Evolutionary conservation across 2,329 filamentous ascomycete species (phyloP), one percentile per base, ranked within the genome.

Genomic region (Lecanosticta acicola): DNA sequence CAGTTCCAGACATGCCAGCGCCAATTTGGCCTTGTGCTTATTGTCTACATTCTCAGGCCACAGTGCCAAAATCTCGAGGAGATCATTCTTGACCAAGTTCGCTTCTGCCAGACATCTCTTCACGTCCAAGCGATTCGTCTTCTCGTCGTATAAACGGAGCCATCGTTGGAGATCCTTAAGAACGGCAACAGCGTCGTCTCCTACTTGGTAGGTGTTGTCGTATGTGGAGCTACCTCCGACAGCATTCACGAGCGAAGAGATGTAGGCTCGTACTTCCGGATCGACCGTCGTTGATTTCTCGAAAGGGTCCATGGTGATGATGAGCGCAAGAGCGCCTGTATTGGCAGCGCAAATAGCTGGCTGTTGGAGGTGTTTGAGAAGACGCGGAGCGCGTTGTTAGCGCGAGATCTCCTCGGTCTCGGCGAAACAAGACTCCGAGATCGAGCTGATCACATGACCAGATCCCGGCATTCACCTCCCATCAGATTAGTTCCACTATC

Each of bases 101-200:
- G 89, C 85, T 67, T 97, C 89, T 61, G 88, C 84, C 56, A 97
- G 75, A 66, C 89, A 96, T 69, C 93, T 79, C 50, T 91, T 90
- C 49, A 98, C 93, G 64, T 98, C 93, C 75, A 94, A 85, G 56
- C 91, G 84, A 64, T 95, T 94, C 54, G 84, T 81, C 66, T 94
- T 94, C 64, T 94, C 87, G 48, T 64, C 61, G 59, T 64, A 62
- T 53, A 95, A 81, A 58, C 88, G 89, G 56, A 98, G 78, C 93
- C 93, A 98, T 79, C 85, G 84, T 64, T 93, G 91, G 44, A 98
- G 77, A 69, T 98, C 93, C 52, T 91, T 89, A 46, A 98, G 75
- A 61, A 90, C 93, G 47, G 93, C 87, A 49, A 94, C 74, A 10
- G 90, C 91, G 64, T 96, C 91, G 68, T 97, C 91, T 68, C 93